A percentile compares a stretch with the other conserved stretches of the same genome.
These are phyloP conservation scores for Aristolochia californica DNA, from an alignment of 164 flowering plant species.

Conservation along the genomic window DNA sequence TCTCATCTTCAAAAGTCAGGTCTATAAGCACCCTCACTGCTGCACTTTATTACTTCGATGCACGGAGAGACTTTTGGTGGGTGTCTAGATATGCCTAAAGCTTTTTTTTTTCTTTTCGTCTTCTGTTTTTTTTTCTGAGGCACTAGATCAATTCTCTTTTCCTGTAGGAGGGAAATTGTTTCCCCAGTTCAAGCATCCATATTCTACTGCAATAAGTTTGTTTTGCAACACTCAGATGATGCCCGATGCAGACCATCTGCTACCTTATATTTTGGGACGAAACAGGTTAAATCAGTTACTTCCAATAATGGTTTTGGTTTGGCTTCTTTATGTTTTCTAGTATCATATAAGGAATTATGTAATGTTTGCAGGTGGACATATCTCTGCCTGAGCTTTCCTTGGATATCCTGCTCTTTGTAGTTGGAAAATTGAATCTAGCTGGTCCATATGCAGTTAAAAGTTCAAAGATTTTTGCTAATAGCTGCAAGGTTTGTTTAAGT, in stretches of 20 bases:
- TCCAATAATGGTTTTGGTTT: too few species aligned
- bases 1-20: constrained; percentile 47
- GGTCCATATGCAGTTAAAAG: constrained; percentile 76
- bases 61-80: constrained; percentile 57
- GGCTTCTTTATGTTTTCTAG: too few species aligned
- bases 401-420: constrained; percentile 70
- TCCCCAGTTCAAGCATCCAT: constrained; percentile 44
- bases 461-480: constrained; percentile 51
- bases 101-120: neutral
- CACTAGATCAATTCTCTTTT: neutral
- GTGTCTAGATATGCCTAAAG: constrained; percentile 7
- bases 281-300: constrained; percentile 33
- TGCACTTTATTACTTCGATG: constrained; percentile 47
- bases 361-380: constrained; percentile 43
- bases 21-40: constrained; percentile 39
- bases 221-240: constrained; percentile 19
- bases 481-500: constrained; percentile 58
- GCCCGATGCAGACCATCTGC: constrained; percentile 16
- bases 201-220: constrained; percentile 41
- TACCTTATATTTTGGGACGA: constrained; percentile 39
- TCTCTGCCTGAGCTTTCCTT: constrained; percentile 61
- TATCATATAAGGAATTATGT: neutral
- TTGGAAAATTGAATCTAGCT: constrained; percentile 69
- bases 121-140: neutral
- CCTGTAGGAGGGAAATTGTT: constrained; percentile 67